phyloP scores from a whole-genome alignment of 2,329 filamentous ascomycete species.

The Alternaria novae-zelandiae region DNA sequence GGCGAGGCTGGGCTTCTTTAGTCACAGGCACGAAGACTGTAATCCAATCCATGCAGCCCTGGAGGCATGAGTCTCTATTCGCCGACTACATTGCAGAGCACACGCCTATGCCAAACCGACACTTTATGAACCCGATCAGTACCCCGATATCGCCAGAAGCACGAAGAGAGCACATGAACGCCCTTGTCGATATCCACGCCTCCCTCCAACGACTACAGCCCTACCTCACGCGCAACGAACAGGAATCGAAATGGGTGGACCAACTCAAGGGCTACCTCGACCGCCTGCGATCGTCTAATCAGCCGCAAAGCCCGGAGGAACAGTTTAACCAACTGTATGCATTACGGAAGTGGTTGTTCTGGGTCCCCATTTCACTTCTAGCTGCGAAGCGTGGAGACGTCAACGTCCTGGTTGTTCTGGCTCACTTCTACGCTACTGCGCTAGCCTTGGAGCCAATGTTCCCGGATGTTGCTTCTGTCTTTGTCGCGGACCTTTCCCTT shows the following conservation, averaged over 20 bases:
- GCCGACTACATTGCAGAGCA: slow-evolving; percentile 81
- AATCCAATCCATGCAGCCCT: slow-evolving; percentile 87
- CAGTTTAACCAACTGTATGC: slow-evolving; percentile 91
- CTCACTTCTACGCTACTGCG: slow-evolving; percentile 89
- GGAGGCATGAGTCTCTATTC: slow-evolving; percentile 89
- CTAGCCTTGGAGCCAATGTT: slow-evolving; percentile 89
- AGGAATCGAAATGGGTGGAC: slow-evolving; percentile 57
- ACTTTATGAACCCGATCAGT: slow-evolving; percentile 68
- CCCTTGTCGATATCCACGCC: slow-evolving; percentile 50
- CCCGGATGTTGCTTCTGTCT: slow-evolving; percentile 86
- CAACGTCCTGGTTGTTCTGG: slow-evolving; percentile 80
- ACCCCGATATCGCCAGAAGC: slow-evolving; percentile 65
- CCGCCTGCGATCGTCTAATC: slow-evolving; percentile 49
- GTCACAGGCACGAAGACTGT: slow-evolving; percentile 92
- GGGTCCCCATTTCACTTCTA: slow-evolving; percentile 86
- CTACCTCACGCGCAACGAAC: slow-evolving; percentile 52
- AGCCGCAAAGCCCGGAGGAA: slow-evolving; percentile 67
- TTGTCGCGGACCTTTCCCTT: slow-evolving; percentile 72
- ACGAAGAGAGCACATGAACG: slow-evolving; percentile 62
- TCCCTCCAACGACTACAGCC: slow-evolving; percentile 53
- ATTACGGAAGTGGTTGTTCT: slow-evolving; percentile 91
- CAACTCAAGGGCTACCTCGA: slow-evolving; percentile 57
- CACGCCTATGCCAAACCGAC: slow-evolving; percentile 51
- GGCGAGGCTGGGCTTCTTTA: slow-evolving; percentile 90
- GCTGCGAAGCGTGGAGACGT: slow-evolving; percentile 78